Base-by-base conservation (phyloP, 345 rosid genomes). In the Bretschneidera sinensis region DNA sequence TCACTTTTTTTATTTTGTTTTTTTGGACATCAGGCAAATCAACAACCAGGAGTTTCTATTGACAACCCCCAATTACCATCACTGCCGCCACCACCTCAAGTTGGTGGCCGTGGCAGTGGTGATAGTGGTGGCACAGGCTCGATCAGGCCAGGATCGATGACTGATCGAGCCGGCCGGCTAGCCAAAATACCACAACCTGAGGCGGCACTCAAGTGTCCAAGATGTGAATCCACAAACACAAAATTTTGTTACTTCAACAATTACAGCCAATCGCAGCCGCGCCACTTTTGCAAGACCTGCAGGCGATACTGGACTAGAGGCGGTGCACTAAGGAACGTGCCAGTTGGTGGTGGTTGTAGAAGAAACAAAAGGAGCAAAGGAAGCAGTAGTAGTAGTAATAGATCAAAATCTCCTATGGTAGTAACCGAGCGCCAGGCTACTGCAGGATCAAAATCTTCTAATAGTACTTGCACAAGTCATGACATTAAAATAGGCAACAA, bases 241-340 rank as follows among this genome's bases (percentile, higher is more conserved):
- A 86, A 86, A 72, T 86, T 86, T 56, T 86, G 92, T 65, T 86
- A 85, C 80, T 85, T 77, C 82, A 85, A 85, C 66, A 85, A 85
- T 61, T 85, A 85, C 63, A 83, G 80, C 78, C 85, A 83, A 51
- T n/a, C 85, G 11, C 92, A 86, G 67, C 92, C 92, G 21, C 89
- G 92, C 23, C 87, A 86, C 78, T 83, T 86, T 60, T 86, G 92
- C 82, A 86, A 83, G 78, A 67, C 87, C 21, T 86, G 92, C 61
- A 72, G 89, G 19, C 81, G 92, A 2, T 83, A 86, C 78, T 86
- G 92, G 92, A 86, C 92, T 0, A 64, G 85, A 53, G 92, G 92
- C 1, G 92, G 92, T n/a, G 87, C 92, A 19, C 62, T 86, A 24
- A 71, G 92, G 67, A 86, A 63, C 72, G 92, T 86, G 4, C 92